phyloP scores from a whole-genome alignment of 176 grass and related monocot species.

The Aegilops speltoides region DNA sequence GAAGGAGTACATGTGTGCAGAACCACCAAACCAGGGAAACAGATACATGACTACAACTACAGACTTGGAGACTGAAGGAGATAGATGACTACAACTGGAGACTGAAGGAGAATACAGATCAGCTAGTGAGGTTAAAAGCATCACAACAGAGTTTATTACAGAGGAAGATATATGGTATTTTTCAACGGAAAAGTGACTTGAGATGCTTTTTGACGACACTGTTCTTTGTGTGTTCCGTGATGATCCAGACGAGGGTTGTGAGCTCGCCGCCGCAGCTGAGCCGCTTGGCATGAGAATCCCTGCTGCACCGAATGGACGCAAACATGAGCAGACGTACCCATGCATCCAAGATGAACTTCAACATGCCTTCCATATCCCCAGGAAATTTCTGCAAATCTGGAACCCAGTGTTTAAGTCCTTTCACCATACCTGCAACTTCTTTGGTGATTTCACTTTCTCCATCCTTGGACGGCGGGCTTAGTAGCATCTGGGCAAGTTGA shows the following conservation, averaged over 20 bases:
- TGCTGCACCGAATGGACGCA: neutral
- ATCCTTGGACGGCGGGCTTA: no score
- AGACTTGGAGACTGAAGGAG: no score
- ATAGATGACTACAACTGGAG: neutral
- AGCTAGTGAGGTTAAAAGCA: no score
- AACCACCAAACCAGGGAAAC: no score
- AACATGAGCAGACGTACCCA: neutral
- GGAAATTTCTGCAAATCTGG: neutral
- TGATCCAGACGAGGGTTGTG: neutral
- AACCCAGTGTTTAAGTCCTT: neutral
- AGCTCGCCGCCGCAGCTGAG: neutral
- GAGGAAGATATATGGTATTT: no score
- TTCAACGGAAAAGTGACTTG: neutral
- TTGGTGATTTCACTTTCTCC: no score
- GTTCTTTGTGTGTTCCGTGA: neutral
- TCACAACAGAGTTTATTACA: no score
- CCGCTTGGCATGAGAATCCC: neutral
- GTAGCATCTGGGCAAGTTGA: no score
- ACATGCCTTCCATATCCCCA: neutral
- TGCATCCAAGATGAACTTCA: neutral
- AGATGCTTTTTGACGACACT: neutral
- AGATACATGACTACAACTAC: no score
- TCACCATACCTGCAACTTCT: neutral
- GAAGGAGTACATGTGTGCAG: no score
- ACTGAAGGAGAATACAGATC: neutral